Conservation (phyloP, 1,284 basidiomycete genomes). For the Leccinum pachyderme region DNA sequence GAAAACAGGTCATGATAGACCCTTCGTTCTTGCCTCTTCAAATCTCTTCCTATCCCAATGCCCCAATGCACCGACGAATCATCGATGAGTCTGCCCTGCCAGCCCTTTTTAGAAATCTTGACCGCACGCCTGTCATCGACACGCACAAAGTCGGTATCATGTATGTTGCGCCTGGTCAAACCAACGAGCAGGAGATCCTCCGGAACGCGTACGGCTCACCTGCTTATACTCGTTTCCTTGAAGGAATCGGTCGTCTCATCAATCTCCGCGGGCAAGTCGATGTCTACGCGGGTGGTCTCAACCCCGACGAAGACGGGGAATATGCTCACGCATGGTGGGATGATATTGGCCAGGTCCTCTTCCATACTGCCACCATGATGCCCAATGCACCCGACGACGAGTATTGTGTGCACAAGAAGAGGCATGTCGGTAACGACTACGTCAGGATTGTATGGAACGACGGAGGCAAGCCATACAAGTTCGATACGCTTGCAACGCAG, state of each 20-base stretch:
- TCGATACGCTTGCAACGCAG: constrained; percentile 88
- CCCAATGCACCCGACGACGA: constrained; percentile 73
- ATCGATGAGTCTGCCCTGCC: constrained; percentile 55
- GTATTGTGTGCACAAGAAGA: constrained; percentile 80
- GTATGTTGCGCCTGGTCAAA: constrained; percentile 94
- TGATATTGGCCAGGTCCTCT: constrained; percentile 93
- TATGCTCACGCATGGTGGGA: constrained; percentile 99
- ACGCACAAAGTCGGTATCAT: constrained; percentile 96
- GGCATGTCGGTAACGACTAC: constrained; percentile 92
- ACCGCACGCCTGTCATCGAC: constrained; percentile 93
- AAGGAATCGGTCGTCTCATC: constrained; percentile 86
- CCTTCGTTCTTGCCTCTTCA: constrained; percentile 89
- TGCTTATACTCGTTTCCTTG: constrained; percentile 90
- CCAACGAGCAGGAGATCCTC: constrained; percentile 83
- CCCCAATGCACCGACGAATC: constrained; percentile 46
- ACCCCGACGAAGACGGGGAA: constrained; percentile 87
- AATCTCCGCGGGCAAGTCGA: constrained; percentile 89
- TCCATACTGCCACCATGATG: constrained; percentile 98
- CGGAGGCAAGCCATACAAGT: constrained; percentile 81
- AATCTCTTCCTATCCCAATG: constrained; percentile 75
- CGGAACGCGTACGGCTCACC: constrained; percentile 92
- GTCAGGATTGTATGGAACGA: constrained; percentile 99
- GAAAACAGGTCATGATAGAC: constrained; percentile 83
- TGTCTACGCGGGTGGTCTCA: constrained; percentile 92
- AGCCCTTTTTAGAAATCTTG: constrained; percentile 68